Evolutionary conservation across 2,329 filamentous ascomycete species (phyloP).

Genomic region (Alternaria incomplexa): DNA sequence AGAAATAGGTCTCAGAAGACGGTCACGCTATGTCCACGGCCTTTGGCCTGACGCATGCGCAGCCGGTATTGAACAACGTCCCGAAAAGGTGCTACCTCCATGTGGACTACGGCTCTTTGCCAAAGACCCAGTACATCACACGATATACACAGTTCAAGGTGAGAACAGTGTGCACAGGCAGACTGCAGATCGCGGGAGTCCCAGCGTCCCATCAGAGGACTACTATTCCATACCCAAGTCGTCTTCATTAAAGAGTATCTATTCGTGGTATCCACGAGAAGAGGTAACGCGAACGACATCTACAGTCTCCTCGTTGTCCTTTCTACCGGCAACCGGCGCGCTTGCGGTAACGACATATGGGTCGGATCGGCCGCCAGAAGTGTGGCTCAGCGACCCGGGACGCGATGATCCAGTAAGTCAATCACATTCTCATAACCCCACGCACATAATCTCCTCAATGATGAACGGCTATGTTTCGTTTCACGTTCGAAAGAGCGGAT

Average conservation of each 20-base stretch:
- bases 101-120: slow-evolving; percentile 34
- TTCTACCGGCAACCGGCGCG: slow-evolving; percentile 34
- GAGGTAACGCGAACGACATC: slow-evolving; percentile 33
- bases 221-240: neutral
- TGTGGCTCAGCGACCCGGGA: slow-evolving; percentile 36
- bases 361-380: slow-evolving; percentile 32
- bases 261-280: slow-evolving; percentile 25
- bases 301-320: slow-evolving; percentile 38
- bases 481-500: neutral
- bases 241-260: slow-evolving; percentile 18
- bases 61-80: slow-evolving; percentile 13
- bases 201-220: neutral
- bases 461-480: neutral
- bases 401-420: slow-evolving; percentile 25
- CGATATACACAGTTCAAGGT: slow-evolving; percentile 32
- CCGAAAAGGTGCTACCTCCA: slow-evolving; percentile 8
- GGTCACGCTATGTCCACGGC: slow-evolving; percentile 23
- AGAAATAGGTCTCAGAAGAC: slow-evolving; percentile 34
- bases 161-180: slow-evolving; percentile 31
- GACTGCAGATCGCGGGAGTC: slow-evolving; percentile 5
- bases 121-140: slow-evolving; percentile 29
- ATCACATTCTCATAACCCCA: neutral
- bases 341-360: slow-evolving; percentile 41
- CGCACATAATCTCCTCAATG: neutral
- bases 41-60: slow-evolving; percentile 38